Base-by-base conservation (phyloP, 225 moss, liverwort and hornwort genomes). In the Pseudisothecium myosuroides region DNA sequence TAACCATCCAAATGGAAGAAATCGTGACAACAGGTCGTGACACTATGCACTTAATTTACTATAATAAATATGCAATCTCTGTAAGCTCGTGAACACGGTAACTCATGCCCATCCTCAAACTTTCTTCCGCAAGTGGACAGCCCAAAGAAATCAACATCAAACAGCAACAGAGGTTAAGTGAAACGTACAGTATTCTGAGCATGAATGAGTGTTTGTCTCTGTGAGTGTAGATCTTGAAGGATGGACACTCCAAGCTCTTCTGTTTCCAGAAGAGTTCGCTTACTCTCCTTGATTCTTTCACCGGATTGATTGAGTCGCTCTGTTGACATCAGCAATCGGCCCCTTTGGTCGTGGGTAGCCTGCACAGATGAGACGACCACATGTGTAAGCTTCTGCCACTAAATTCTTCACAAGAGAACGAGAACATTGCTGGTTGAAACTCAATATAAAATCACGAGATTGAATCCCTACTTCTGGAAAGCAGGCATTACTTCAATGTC, bases 181-280 rank as follows among this genome's bases (percentile, higher is more conserved):
- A 61, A 89, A 76, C 55, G 43, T 87, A 95, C 94, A 77, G 92
- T 94, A 81, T 91, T 88, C 82, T 93, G 95, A 34, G 95, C 92
- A 81, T 94, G 95, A 10, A 91, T 36, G 58, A 95, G 94, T 52
- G 92, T 92, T 83, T 94, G 93, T 64, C 95, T 85, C 83, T 95
- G 95, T n/a, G 92, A 92, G 89, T 93, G 93, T 56, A 95, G 89
- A 83, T 94, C 93, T 85, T 93, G 93, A 83, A 95, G 95, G 86
- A 94, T 95, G 66, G 94, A 94, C 23, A 94, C 95, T 73, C 94
- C 95, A 47, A 95, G 93, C 78, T 95, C 93, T 78, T 95, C 95
- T 23, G 95, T 93, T 92, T 95, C 95, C 87, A 94, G 81, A 82
- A 95, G 91, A 28, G 92, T 93, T 43, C 95, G 91, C 69, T 95